A percentile compares a stretch with the other conserved stretches of the same genome.
Evolutionary conservation across 805 yeast genomes (phyloP).

Genomic region (Starmerella apicola): DNA sequence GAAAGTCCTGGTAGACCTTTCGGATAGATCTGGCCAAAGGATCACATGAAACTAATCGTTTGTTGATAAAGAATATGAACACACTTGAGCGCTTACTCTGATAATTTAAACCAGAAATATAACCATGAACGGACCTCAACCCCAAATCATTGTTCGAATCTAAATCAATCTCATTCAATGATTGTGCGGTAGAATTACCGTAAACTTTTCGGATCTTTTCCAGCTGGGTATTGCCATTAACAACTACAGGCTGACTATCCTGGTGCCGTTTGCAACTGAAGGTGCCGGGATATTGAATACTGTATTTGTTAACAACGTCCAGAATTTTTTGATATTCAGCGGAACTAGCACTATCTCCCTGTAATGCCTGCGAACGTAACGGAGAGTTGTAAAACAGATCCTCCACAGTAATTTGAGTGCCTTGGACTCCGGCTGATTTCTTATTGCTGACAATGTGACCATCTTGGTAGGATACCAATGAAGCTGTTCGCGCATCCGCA

Average conservation of each 20-base stretch:
- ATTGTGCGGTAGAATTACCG: constrained; percentile 57
- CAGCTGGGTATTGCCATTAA: constrained; percentile 35
- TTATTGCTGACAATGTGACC: constrained; percentile 46
- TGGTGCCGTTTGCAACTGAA: constrained; percentile 73
- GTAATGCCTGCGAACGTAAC: constrained; percentile 54
- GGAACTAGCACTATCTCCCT: constrained; percentile 1
- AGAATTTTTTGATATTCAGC: constrained; percentile 64
- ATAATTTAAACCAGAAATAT: constrained; percentile 59
- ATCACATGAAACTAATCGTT: constrained; percentile 71
- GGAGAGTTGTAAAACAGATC: constrained; percentile 85
- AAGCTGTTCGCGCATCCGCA: constrained; percentile 48
- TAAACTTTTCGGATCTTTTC: constrained; percentile 66
- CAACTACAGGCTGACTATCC: constrained; percentile 54
- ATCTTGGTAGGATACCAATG: constrained; percentile 51
- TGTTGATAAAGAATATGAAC: constrained; percentile 75
- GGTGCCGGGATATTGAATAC: constrained; percentile 56
- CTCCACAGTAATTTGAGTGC: constrained; percentile 76
- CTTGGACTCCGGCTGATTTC: constrained; percentile 76
- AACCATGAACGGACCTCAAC: constrained; percentile 42
- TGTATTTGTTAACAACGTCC: constrained; percentile 73
- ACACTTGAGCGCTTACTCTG: constrained; percentile 49
- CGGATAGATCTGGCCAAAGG: constrained; percentile 59
- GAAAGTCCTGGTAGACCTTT: constrained; percentile 46
- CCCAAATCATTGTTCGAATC: constrained; percentile 34
- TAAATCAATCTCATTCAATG: constrained; percentile 40